Conservation (phyloP, 2,329 filamentous ascomycete species). For the Hymenoscyphus linearis region DNA sequence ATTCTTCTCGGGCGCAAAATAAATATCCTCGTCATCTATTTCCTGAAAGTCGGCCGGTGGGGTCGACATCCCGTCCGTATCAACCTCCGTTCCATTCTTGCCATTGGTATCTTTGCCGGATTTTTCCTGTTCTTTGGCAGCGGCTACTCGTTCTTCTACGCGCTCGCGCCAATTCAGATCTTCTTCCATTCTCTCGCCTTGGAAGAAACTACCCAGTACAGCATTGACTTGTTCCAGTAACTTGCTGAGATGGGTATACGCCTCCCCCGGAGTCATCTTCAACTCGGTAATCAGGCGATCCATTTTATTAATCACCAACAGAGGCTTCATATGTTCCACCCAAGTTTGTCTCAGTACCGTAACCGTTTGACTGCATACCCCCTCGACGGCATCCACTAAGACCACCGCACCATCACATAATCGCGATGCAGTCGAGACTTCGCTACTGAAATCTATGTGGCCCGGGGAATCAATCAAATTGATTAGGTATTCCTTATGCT, state of each 20-base stretch:
- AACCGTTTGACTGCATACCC: constrained; percentile 97
- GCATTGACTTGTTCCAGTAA: constrained; percentile 95
- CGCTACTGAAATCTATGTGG: constrained; percentile 97
- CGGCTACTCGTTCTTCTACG: constrained; percentile 79
- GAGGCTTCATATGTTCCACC: constrained; percentile 89
- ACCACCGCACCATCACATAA: constrained; percentile 93
- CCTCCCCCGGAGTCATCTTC: constrained; percentile 86
- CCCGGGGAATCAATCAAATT: constrained; percentile 97
- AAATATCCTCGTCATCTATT: constrained; percentile 91
- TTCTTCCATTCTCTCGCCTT: constrained; percentile 97
- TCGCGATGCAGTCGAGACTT: constrained; percentile 91
- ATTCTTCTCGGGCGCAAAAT: constrained; percentile 96
- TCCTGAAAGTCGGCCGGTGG: constrained; percentile 74
- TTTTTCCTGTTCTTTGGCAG: constrained; percentile 53
- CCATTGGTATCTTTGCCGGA: constrained; percentile 31
- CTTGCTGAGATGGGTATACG: constrained; percentile 82
- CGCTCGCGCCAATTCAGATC: constrained; percentile 92
- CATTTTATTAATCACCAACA: constrained; percentile 98
- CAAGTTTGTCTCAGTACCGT: constrained; percentile 93
- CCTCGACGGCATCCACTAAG: constrained; percentile 92
- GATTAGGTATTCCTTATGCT: constrained; percentile 85
- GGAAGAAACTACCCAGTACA: constrained; percentile 94
- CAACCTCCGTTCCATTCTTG: constrained; percentile 32
- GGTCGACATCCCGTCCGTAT: constrained; percentile 43
- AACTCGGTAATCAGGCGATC: constrained; percentile 90